phyloP scores from a whole-genome alignment of 768 basidiomycete genomes.

The Mycena haematopus region DNA sequence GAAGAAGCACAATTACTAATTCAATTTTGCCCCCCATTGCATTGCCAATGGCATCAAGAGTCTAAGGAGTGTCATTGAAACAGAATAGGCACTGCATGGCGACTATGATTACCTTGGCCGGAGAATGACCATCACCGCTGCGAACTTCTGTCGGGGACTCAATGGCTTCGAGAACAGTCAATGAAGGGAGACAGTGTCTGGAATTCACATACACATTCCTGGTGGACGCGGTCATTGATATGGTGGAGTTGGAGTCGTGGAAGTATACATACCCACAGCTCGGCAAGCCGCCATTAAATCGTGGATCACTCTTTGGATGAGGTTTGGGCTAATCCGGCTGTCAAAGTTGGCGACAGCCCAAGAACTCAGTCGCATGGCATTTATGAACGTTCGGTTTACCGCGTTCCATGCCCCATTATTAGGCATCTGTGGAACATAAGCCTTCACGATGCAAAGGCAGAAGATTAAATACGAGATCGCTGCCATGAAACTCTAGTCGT shows the following conservation, averaged over 20 bases:
- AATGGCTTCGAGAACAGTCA: neutral
- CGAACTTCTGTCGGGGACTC: neutral
- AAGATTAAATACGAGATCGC: neutral
- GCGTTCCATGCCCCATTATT: conserved; percentile 39
- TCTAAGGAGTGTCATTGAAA: neutral
- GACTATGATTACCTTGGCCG: conserved; percentile 3
- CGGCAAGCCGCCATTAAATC: conserved; percentile 13
- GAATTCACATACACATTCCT: conserved; percentile 30
- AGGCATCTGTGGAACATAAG: conserved; percentile 30
- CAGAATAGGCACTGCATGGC: neutral
- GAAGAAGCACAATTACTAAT: conserved; percentile 60
- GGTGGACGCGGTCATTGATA: neutral
- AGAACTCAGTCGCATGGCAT: conserved; percentile 21
- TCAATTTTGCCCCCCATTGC: conserved; percentile 12
- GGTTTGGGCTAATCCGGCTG: neutral
- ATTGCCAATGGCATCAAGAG: neutral
- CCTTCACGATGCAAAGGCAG: neutral
- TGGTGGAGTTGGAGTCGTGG: neutral
- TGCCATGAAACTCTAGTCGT: conserved; percentile 20
- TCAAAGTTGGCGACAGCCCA: conserved; percentile 34
- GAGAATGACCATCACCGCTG: neutral
- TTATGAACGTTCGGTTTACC: conserved; percentile 28
- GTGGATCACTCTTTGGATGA: neutral
- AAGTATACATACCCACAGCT: conserved; percentile 21
- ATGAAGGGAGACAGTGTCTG: neutral